A percentile compares a stretch with the other conserved stretches of the same genome.
Conservation (phyloP, 2,329 filamentous ascomycete species). For the Westerdykella aurantiaca region DNA sequence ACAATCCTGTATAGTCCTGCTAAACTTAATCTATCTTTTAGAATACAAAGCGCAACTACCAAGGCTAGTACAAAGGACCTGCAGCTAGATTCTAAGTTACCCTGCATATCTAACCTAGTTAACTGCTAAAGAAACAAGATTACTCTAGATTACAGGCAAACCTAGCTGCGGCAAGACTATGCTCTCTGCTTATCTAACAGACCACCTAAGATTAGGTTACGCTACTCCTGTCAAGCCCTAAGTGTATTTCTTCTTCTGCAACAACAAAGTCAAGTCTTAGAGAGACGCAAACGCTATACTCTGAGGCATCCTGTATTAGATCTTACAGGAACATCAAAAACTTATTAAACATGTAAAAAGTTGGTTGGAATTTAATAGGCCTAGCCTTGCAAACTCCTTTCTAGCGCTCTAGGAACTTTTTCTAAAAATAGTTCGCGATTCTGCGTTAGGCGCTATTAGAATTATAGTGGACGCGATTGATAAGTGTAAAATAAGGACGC, state of each 20-base stretch:
- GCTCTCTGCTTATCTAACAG: conserved; percentile 31
- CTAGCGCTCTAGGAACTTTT: conserved; percentile 35
- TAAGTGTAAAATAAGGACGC: conserved; percentile 30
- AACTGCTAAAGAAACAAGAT: conserved; percentile 16
- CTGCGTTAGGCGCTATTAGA: conserved; percentile 19
- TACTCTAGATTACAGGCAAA: conserved; percentile 37
- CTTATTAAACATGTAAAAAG: conserved; percentile 31
- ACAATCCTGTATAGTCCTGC: conserved; percentile 28
- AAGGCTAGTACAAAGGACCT: conserved; percentile 32
- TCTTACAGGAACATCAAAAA: conserved; percentile 26
- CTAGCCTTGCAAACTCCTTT: conserved; percentile 31
- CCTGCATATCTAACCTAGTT: conserved; percentile 28
- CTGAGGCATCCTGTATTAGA: conserved; percentile 33
- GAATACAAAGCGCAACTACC: conserved; percentile 29
- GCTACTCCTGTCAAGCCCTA: conserved; percentile 4
- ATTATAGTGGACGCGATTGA: conserved; percentile 39
- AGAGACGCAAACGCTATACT: conserved; percentile 35
- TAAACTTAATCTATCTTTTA: conserved; percentile 25
- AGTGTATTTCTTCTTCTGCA: conserved; percentile 33
- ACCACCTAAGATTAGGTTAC: conserved; percentile 18
- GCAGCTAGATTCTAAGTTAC: conserved; percentile 33
- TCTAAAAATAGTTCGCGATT: conserved; percentile 26
- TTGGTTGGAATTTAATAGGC: conserved; percentile 27
- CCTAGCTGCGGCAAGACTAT: conserved; percentile 38
- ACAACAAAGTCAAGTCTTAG: conserved; percentile 33